Evolutionary conservation across 202 grass and related monocot genomes (phyloP).

Genomic region (Sporobolus alterniflorus): DNA sequence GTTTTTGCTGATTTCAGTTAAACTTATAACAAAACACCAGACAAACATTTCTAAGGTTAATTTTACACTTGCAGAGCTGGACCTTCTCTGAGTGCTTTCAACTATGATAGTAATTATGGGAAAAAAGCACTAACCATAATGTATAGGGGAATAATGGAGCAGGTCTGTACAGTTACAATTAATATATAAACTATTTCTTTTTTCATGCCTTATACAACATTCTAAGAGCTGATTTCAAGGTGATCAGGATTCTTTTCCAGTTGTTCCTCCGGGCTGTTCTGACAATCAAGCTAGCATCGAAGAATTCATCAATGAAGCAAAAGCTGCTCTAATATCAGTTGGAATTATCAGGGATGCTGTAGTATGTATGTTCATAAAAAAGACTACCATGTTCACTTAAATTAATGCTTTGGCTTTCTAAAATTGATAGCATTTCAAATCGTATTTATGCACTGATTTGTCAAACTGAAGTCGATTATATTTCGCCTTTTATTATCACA

Average conservation of each 20-base stretch:
- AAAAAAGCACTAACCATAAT: conserved; percentile 82
- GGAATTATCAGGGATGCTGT: conserved; percentile 92
- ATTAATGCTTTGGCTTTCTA: neutral
- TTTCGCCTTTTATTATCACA: neutral
- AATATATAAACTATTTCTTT: conserved; percentile 29
- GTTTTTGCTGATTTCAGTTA: conserved; percentile 48
- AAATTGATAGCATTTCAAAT: conserved; percentile 8
- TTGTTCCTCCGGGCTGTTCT: conserved; percentile 92
- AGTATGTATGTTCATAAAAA: conserved; percentile 66
- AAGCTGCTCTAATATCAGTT: conserved; percentile 88
- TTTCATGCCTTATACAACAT: conserved; percentile 34
- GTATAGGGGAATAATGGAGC: conserved; percentile 98
- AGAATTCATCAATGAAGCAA: conserved; percentile 82
- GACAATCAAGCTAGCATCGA: conserved; percentile 59
- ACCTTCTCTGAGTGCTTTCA: conserved; percentile 89
- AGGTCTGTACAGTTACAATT: conserved; percentile 59
- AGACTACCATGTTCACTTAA: neutral
- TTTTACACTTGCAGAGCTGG: conserved; percentile 76
- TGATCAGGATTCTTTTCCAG: conserved; percentile 83
- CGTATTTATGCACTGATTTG: conserved; percentile 14
- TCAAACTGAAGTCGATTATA: neutral
- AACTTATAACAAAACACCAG: neutral
- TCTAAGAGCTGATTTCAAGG: conserved; percentile 57
- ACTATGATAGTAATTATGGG: conserved; percentile 94
- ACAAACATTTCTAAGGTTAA: conserved; percentile 27